Base-by-base conservation (phyloP, 768 basidiomycete genomes). In the Kwoniella sp. region DNA sequence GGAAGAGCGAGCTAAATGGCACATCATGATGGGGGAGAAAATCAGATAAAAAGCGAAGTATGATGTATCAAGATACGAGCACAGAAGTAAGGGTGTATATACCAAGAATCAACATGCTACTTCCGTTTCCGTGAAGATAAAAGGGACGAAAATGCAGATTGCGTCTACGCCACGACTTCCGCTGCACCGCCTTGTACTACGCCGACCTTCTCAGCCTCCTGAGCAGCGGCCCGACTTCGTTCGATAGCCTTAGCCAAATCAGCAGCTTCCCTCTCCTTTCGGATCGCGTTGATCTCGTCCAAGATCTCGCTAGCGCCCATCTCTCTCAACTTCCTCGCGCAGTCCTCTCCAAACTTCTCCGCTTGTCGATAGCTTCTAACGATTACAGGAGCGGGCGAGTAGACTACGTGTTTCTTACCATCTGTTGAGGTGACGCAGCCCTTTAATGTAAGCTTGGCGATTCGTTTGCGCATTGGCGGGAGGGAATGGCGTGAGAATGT, bases 341-440 rank as follows among this genome's bases (percentile, higher is more conserved):
- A 81, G 50, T 80, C 82, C 48, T 80, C 83, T 7, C 95, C 95
- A 29, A 90, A 73, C 44, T 75, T 81, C 77, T 91, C 90, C 0
- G 88, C 90, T 15, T 90, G 87, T 65, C 83, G 83, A 2, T 80
- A 74, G 50, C 77, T 84, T 7, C 67, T 72, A 21, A 96, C 85
- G 19, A 76, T 24, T 26, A 74, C 80, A 58, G 84, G 84, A 58
- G 80, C 82, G 55, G 89, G 65, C 0, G 85, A 84, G 67, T 87
- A 83, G 69, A 92, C 83, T 55, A 95, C 88, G 69, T 93, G 91
- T 8, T 77, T 80, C 24, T 73, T 78, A 0, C 95, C 95, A 67
- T 88, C 85, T 10, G 97, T 82, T 19, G 88, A 86, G 2, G 95
- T 97, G 33, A 98, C 90, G 55, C 89, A 89, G 0, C 89, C 91